phyloP scores from a whole-genome alignment of 2,329 filamentous ascomycete species.

The Coleophoma eucalyptorum region DNA sequence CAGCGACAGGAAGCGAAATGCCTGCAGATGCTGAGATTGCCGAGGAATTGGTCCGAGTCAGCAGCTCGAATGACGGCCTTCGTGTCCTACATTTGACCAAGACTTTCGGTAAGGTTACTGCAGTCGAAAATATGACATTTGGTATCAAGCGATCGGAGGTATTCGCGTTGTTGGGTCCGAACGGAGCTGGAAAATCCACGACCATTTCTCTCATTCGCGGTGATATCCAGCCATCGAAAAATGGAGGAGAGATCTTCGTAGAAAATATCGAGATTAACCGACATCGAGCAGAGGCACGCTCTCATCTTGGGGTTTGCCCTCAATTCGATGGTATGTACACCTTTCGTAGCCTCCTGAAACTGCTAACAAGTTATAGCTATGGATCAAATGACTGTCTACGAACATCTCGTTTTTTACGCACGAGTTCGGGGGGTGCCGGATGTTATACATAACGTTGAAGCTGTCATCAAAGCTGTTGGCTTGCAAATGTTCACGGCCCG shows the following conservation, averaged over 20 bases:
- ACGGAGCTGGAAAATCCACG: constrained; percentile 88
- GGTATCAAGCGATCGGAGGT: constrained; percentile 76
- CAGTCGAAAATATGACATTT: constrained; percentile 87
- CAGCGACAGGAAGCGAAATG: constrained; percentile 2
- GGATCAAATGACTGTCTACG: constrained; percentile 84
- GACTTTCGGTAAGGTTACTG: constrained; percentile 68
- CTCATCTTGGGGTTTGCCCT: constrained; percentile 85
- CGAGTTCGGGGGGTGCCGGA: constrained; percentile 74
- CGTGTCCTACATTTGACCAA: constrained; percentile 80
- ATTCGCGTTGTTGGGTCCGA: constrained; percentile 85
- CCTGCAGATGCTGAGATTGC: constrained; percentile 48
- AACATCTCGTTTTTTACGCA: constrained; percentile 87
- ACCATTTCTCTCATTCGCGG: constrained; percentile 87
- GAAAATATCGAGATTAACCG: constrained; percentile 73
- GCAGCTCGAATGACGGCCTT: constrained; percentile 47
- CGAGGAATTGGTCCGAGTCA: constrained; percentile 61
- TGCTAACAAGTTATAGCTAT: constrained; percentile 48
- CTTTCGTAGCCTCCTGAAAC: background rate
- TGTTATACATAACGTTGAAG: constrained; percentile 71
- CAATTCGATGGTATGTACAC: constrained; percentile 57
- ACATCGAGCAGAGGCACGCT: constrained; percentile 67
- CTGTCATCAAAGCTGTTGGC: constrained; percentile 78
- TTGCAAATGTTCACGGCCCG: constrained; percentile 66
- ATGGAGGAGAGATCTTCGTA: constrained; percentile 76
- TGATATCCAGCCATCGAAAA: constrained; percentile 68